These are phyloP conservation scores for Mariannaea sp. DNA, from an alignment of 2,329 filamentous ascomycete genomes.

Conservation along the genomic window DNA sequence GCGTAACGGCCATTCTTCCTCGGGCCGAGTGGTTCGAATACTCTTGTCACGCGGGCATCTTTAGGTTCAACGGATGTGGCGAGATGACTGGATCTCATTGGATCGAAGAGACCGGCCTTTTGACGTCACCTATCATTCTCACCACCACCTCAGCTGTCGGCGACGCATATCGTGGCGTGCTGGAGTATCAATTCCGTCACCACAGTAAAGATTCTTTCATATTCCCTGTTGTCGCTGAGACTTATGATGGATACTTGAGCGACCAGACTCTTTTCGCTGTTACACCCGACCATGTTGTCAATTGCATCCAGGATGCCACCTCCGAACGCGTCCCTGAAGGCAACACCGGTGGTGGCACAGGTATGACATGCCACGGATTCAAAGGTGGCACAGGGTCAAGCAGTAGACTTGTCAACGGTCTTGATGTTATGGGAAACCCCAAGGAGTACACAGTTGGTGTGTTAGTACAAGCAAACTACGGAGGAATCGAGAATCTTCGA, in stretches of 20 bases:
- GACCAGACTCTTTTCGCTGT: slow-evolving; percentile 61
- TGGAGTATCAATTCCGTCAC: slow-evolving; percentile 57
- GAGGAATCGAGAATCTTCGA: slow-evolving; percentile 57
- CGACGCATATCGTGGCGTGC: slow-evolving; percentile 62
- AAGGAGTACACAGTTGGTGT: slow-evolving; percentile 63
- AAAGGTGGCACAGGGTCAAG: slow-evolving; percentile 70
- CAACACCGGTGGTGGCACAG: slow-evolving; percentile 68
- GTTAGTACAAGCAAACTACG: slow-evolving; percentile 70
- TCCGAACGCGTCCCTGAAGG: slow-evolving; percentile 62
- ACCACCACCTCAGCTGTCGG: slow-evolving; percentile 64
- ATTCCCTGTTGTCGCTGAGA: slow-evolving; percentile 64
- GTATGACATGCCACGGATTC: slow-evolving; percentile 69
- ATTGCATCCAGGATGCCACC: slow-evolving; percentile 57
- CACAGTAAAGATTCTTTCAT: slow-evolving; percentile 58
- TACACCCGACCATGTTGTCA: slow-evolving; percentile 56
- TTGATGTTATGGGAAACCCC: slow-evolving; percentile 39
- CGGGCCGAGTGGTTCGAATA: slow-evolving; percentile 50
- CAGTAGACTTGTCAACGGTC: slow-evolving; percentile 59
- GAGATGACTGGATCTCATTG: slow-evolving; percentile 66
- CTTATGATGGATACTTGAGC: slow-evolving; percentile 66
- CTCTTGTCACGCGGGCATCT: slow-evolving; percentile 55
- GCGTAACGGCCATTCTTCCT: slow-evolving; percentile 55
- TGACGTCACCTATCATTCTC: slow-evolving; percentile 63
- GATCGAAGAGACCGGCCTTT: slow-evolving; percentile 64
- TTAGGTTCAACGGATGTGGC: slow-evolving; percentile 67